Evolutionary conservation across 148 eudicot genomes (phyloP), one percentile per base, ranked within the genome.

Genomic region (Camellia sinensis): DNA sequence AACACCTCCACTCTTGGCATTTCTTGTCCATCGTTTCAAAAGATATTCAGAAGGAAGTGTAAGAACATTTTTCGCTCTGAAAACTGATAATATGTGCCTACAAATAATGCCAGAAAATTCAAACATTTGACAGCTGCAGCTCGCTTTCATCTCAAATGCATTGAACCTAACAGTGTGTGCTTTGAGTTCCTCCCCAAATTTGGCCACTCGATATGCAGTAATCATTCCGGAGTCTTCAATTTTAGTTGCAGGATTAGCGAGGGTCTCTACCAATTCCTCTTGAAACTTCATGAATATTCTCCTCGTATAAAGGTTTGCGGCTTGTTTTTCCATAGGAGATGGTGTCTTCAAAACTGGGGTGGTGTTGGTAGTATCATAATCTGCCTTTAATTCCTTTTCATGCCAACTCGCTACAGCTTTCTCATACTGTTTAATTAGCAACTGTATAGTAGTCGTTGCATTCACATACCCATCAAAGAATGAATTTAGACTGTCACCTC

Each of bases 241-340:
- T 75, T 74, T 79, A 15, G 75, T 74, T 9, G 85, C 85, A 22
- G 85, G 82, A 75, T 83, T 79, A 74, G 76, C 85, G 18, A 83
- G 60, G 69, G 85, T 83, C 71, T 83, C 85, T 14, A 83, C 85
- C 64, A 83, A 75, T 68, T 83, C 85, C 75, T 74, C 85, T 79
- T 83, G 85, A 19, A 83, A 83, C 61, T 83, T 83, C 76, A 52
- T 43, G 75, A 83, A 83, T 79, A 83, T 67, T 67, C 57, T 79
- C 64, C 62, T 83, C 5, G 82, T 83, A 63, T 67, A 83, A 7
- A 83, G 71, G 68, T 60, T 72, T 3, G 82, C 85, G 12, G 79
- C 85, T 74, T 83, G 85, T 68, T 83, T 79, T 70, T 83, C 85
- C 85, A 75, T 83, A 13, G 85, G 85, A 67, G 85, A 79, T 40